Percentiles rank a stretch among this genome's conserved stretches.
These are phyloP conservation scores for Podila epicladia DNA, from an alignment of 192 early-diverging fungal genomes.

Conservation along the genomic window DNA sequence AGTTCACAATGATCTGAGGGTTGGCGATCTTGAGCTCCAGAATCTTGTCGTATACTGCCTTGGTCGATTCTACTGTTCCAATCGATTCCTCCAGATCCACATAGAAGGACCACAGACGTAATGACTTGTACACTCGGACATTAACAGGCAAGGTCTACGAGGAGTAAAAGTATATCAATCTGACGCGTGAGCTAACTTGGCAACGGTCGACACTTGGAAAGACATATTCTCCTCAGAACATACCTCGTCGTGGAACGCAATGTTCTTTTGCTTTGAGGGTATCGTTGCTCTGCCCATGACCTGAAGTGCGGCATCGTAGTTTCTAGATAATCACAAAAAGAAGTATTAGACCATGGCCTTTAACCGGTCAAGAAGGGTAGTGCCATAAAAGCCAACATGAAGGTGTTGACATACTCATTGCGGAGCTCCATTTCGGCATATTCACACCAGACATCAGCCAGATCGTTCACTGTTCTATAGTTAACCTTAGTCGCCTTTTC, in stretches of 20 bases:
- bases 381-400: background rate
- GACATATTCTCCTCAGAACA: background rate
- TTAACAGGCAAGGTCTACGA: slow-evolving; percentile 71
- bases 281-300: slow-evolving; percentile 88
- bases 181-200: background rate
- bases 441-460: slow-evolving; percentile 90
- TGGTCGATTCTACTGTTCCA: slow-evolving; percentile 82
- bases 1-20: slow-evolving; percentile 97
- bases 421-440: slow-evolving; percentile 91
- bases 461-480: slow-evolving; percentile 81
- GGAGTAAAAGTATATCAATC: background rate
- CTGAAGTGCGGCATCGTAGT: slow-evolving; percentile 76
- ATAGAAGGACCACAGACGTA: slow-evolving; percentile 92
- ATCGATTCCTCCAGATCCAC: slow-evolving; percentile 95
- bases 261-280: slow-evolving; percentile 62
- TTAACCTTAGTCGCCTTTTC: slow-evolving; percentile 86
- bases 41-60: slow-evolving; percentile 90
- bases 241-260: slow-evolving; percentile 85
- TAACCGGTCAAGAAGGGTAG: background rate
- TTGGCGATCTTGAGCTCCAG: slow-evolving; percentile 95
- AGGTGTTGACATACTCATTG: slow-evolving; percentile 49
- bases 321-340: slow-evolving; percentile 12
- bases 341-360: background rate
- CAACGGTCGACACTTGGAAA: background rate
- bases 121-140: slow-evolving; percentile 84